Percentiles rank a stretch among this genome's conserved stretches.
These are phyloP conservation scores for Durio zibethinus DNA, from an alignment of 345 rosid species.

Conservation along the genomic window DNA sequence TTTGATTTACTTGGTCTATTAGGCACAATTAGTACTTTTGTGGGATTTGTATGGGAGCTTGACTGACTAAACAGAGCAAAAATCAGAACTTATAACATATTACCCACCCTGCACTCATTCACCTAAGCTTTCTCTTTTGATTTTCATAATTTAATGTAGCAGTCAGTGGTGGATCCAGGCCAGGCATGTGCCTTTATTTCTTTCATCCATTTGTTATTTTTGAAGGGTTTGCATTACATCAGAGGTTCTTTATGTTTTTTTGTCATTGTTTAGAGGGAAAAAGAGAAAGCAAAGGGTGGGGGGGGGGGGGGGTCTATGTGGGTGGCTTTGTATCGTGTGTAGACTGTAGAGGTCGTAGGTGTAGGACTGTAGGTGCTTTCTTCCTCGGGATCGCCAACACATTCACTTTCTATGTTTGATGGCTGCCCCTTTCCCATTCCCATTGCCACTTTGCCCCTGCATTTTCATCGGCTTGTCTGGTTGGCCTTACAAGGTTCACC, in stretches of 20 bases:
- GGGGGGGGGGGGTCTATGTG: neutral
- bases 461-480: neutral
- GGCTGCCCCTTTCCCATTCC: neutral
- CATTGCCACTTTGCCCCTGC: neutral
- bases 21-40: neutral
- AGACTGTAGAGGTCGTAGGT: too few species aligned
- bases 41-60: neutral
- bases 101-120: neutral
- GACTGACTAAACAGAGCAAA: neutral
- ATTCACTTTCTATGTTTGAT: conserved; percentile 31
- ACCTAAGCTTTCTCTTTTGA: neutral
- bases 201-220: neutral
- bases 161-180: neutral
- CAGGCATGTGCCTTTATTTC: neutral
- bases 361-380: conserved; percentile 19
- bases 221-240: neutral
- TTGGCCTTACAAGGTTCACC: neutral
- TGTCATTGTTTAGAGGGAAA: neutral
- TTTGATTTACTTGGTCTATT: neutral
- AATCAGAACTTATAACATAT: neutral
- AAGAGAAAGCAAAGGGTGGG: neutral
- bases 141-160: neutral
- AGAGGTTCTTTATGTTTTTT: neutral
- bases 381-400: conserved; percentile 37
- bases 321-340: neutral